Evolutionary conservation across 164 flowering plant species (phyloP).

Genomic region (Brasenia schreberi): DNA sequence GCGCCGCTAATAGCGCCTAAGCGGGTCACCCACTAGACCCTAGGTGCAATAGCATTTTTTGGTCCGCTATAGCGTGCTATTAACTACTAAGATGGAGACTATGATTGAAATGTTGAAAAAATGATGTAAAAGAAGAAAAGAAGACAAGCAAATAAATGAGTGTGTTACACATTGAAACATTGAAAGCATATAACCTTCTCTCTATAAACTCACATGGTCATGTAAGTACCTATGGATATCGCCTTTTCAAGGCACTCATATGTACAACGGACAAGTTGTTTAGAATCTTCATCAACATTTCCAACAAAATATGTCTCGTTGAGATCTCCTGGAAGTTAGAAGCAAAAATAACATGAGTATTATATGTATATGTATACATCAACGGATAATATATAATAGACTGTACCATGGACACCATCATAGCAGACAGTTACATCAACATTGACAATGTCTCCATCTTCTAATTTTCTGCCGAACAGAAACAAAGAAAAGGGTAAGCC

Average conservation of each 20-base stretch:
- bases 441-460: conserved; percentile 96
- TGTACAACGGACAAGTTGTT: conserved; percentile 62
- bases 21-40: too few species aligned
- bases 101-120: too few species aligned
- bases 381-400: not conserved
- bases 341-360: not conserved
- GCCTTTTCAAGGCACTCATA: conserved; percentile 98
- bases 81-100: too few species aligned
- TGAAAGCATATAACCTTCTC: not conserved
- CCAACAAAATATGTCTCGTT: conserved; percentile 97
- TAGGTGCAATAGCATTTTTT: too few species aligned
- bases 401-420: conserved; percentile 87
- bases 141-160: too few species aligned
- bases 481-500: not conserved
- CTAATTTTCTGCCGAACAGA: conserved; percentile 51
- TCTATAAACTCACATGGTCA: not conserved
- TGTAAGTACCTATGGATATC: conserved; percentile 63
- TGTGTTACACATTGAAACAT: not conserved
- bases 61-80: too few species aligned
- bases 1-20: too few species aligned
- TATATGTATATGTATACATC: not conserved
- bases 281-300: conserved; percentile 83
- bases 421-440: conserved; percentile 88
- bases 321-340: conserved; percentile 57
- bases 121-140: too few species aligned